phyloP scores from a whole-genome alignment of 768 basidiomycete genomes.

The Agaricus subrufescens region DNA sequence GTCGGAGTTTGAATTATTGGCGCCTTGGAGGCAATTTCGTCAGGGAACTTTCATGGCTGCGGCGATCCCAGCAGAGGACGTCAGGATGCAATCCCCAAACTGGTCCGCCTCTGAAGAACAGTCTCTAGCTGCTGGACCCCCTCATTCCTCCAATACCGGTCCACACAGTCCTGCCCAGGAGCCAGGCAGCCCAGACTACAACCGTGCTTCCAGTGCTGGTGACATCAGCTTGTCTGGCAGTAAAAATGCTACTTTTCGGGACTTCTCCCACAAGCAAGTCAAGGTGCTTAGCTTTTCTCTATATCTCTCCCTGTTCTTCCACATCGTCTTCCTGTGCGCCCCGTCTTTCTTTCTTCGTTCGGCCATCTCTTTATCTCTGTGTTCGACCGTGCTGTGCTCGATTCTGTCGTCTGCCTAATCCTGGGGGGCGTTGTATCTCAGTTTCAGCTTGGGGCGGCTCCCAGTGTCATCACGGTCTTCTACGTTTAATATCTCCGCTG shows the following conservation, averaged over 20 bases:
- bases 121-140: slow-evolving; percentile 32
- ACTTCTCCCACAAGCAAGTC: slow-evolving; percentile 75
- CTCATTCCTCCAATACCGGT: slow-evolving; percentile 32
- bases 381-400: slow-evolving; percentile 17
- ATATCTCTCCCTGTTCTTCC: background rate
- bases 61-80: slow-evolving; percentile 25
- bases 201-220: slow-evolving; percentile 46
- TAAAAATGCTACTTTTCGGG: slow-evolving; percentile 47
- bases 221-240: slow-evolving; percentile 34
- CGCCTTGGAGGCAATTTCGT: background rate
- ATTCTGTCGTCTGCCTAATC: slow-evolving; percentile 26
- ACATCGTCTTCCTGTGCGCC: slow-evolving; percentile 29
- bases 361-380: slow-evolving; percentile 8
- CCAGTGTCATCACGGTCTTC: slow-evolving; percentile 12
- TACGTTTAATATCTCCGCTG: slow-evolving; percentile 37
- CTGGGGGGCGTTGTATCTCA: slow-evolving; percentile 13
- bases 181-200: slow-evolving; percentile 46
- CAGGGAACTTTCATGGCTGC: slow-evolving; percentile 25
- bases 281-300: slow-evolving; percentile 75
- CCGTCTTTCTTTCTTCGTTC: slow-evolving; percentile 21
- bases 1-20: slow-evolving; percentile 16
- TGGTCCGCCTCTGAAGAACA: slow-evolving; percentile 51
- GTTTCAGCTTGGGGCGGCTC: slow-evolving; percentile 8
- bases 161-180: slow-evolving; percentile 41
- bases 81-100: slow-evolving; percentile 33